Base-by-base conservation (phyloP, 768 basidiomycete species). In the Mycena latifolia region DNA sequence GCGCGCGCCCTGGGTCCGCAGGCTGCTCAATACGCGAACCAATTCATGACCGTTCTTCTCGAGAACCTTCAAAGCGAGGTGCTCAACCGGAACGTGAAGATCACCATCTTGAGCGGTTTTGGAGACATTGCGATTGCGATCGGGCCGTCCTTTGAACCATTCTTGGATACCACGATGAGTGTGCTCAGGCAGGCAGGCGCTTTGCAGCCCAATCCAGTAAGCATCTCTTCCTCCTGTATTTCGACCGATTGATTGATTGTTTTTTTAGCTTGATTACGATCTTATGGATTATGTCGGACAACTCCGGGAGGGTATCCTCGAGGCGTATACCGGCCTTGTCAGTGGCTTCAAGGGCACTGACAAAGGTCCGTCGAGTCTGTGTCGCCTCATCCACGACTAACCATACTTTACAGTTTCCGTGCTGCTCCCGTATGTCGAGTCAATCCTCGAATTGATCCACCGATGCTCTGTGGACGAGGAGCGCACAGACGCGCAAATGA, bases 111-210 rank as follows among this genome's bases (percentile, higher is more conserved):
- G 65, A 91, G 93, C 15, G 95, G 94, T 79, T 98, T 99, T 73
- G 98, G 97, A 24, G 98, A 99, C 74, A 92, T 99, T 70, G 97
- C 96, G 11, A 84, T 99, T 12, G 96, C 98, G 0, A 91, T 98
- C 67, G 94, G 94, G 2, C 82, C 88, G 15, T 81, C 83, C 9
- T 99, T 98, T 77, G 92, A 92, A 72, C 95, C 95, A 0, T 99
- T 92, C 77, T 82, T 98, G 53, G 89, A 90, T 63, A 94, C 94
- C 7, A 94, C 95, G 10, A 96, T 98, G 93, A 86, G 81, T 22
- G 96, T 99, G 27, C 82, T 99, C 54, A 85, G 88, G 69, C 96
- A 99, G 80, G 98, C 98, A 2, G 96, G 96, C 15, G 83, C 88
- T 41, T 86, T 98, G 65, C 88, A 92, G 70, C 92, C 95, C 10